Evolutionary conservation across 176 grass and related monocot genomes (phyloP), one percentile per base, ranked within the genome.

Genomic region (Puya raimondii): DNA sequence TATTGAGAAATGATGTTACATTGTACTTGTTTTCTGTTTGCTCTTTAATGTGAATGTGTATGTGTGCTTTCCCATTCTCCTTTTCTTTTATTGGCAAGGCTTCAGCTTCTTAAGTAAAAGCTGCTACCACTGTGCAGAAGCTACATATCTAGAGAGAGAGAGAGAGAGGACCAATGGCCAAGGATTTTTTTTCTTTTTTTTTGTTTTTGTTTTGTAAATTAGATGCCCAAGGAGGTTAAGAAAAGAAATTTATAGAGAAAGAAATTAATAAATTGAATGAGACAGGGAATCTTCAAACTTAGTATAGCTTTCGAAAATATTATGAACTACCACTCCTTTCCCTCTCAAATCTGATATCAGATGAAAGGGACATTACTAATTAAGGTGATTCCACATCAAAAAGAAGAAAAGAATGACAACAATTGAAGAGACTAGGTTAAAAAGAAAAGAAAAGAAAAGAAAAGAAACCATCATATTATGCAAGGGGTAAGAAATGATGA

Each of bases 1-100:
- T 86, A 84, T 93, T 93, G 80, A 72, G 83, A 80, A 79, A 93
- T 89, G 86, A 89, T 78, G 76, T 22, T 72, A 67, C 42, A 70
- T 64, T 89, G 83, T 88, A 86, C 90, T 84, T 88, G 81, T 80
- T 78, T 70, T 25, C 22, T 61, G 1, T 63, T 48, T 49, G 16
- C 48, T 10, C n/a, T 48, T 49, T 17, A 3, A 67, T 47, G 8
- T 67, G 27, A 70, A 71, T 10, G 50, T 56, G 33, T 33, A 47
- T 47, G 27, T 17, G 42, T 48, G 17, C n/a, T 48, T n/a, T 67
- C 27, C 42, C 16, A 17, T 67, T 67, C 48, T 16, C 68, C 67
- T 71, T 48, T 72, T 53, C 75, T 63, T 82, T 82, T 66, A 81
- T 58, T 76, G 66, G 53, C 77, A 63, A 74, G 51, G 9, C 33